A percentile compares a stretch with the other conserved stretches of the same genome.
Evolutionary conservation across 2,329 filamentous ascomycete genomes (phyloP).

Genomic region (Ophiocordyceps unilateralis): DNA sequence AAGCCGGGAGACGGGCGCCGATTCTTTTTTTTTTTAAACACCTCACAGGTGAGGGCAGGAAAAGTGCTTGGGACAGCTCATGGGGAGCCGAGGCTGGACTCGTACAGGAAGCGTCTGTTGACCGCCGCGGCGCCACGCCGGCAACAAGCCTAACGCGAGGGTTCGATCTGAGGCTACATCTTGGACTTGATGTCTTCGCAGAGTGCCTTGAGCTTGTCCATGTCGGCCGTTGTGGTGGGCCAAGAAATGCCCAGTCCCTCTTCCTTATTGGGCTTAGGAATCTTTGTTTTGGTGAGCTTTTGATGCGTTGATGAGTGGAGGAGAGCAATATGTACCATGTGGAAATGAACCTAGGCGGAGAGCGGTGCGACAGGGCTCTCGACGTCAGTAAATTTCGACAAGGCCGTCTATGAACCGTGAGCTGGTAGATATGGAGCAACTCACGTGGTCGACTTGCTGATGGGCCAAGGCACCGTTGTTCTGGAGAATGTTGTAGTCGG

Average conservation of each 20-base stretch:
- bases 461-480: conserved; percentile 90
- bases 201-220: conserved; percentile 66
- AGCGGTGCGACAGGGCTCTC: not conserved
- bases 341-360: conserved; percentile 65
- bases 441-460: conserved; percentile 81
- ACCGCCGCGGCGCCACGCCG: not conserved
- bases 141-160: not conserved
- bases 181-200: conserved; percentile 75
- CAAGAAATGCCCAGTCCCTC: conserved; percentile 71
- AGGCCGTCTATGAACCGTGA: not conserved
- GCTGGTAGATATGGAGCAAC: conserved; percentile 8
- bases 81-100: not conserved
- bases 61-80: not conserved
- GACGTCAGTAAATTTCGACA: not conserved
- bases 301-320: not conserved
- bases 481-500: conserved; percentile 85
- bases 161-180: conserved; percentile 38
- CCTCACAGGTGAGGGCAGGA: not conserved
- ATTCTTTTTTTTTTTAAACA: not conserved
- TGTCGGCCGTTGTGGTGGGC: conserved; percentile 60
- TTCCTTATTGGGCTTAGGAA: conserved; percentile 74
- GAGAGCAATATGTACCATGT: conserved; percentile 47
- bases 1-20: not conserved
- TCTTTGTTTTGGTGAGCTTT: conserved; percentile 28
- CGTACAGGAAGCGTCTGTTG: not conserved